A percentile compares a stretch with the other conserved stretches of the same genome.
Evolutionary conservation across 1,284 basidiomycete species (phyloP).

Genomic region (Apiotrichum sp.): DNA sequence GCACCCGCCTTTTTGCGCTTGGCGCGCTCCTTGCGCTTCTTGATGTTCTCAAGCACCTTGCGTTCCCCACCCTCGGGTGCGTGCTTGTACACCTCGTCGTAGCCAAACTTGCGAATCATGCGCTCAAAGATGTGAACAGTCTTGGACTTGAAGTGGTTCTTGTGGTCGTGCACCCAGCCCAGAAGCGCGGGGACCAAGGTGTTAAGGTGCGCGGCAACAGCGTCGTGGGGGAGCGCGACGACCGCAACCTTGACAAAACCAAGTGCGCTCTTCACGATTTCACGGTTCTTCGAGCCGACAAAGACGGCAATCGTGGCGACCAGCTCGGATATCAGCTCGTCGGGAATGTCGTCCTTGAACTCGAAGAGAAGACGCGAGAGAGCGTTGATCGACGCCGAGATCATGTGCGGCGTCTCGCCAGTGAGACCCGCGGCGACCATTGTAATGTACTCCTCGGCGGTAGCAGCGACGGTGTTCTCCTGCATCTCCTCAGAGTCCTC

Average conservation of each 20-base stretch:
- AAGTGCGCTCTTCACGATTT: slow-evolving; percentile 93
- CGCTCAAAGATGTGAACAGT: slow-evolving; percentile 96
- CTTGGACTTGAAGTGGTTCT: slow-evolving; percentile 97
- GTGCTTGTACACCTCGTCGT: slow-evolving; percentile 61
- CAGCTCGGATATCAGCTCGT: slow-evolving; percentile 76
- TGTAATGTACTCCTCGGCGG: slow-evolving; percentile 85
- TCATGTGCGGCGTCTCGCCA: slow-evolving; percentile 93
- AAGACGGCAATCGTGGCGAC: slow-evolving; percentile 84
- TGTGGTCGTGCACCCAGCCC: slow-evolving; percentile 92
- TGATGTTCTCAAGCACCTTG: slow-evolving; percentile 79
- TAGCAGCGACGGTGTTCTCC: slow-evolving; percentile 65
- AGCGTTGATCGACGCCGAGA: slow-evolving; percentile 91
- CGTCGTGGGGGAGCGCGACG: slow-evolving; percentile 67
- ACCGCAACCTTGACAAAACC: slow-evolving; percentile 93
- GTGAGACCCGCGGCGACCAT: slow-evolving; percentile 96
- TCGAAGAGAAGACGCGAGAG: slow-evolving; percentile 92
- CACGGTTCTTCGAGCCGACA: slow-evolving; percentile 85
- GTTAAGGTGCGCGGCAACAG: slow-evolving; percentile 69
- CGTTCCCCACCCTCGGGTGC: slow-evolving; percentile 59
- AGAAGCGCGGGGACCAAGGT: slow-evolving; percentile 78
- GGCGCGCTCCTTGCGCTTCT: slow-evolving; percentile 84
- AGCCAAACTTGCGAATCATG: slow-evolving; percentile 85
- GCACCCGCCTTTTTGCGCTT: slow-evolving; percentile 62
- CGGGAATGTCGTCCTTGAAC: slow-evolving; percentile 76
- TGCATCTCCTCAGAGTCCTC: slow-evolving; percentile 62